These are phyloP conservation scores for Trametes cinnabarina DNA, from an alignment of 768 basidiomycete species.

Conservation along the genomic window DNA sequence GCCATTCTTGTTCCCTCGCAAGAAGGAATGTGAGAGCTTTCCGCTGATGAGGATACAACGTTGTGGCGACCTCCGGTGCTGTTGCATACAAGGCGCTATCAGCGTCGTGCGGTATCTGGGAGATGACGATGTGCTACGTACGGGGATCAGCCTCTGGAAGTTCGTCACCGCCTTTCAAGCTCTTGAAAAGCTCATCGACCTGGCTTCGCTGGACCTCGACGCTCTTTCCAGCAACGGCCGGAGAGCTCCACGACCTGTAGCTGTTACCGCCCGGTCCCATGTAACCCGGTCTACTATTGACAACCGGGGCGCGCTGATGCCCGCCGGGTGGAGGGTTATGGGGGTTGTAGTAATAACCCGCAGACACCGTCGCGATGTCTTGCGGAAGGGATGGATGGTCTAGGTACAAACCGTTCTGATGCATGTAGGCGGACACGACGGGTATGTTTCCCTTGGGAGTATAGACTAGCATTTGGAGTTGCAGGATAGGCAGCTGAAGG, in stretches of 20 bases:
- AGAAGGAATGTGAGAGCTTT: constrained; percentile 95
- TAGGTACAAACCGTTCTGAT: constrained; percentile 64
- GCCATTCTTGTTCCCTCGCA: constrained; percentile 74
- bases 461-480: constrained; percentile 84
- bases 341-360: constrained; percentile 81
- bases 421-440: constrained; percentile 76
- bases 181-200: constrained; percentile 92
- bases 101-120: neutral
- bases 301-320: constrained; percentile 42
- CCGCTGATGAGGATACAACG: constrained; percentile 95
- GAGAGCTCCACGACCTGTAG: constrained; percentile 53
- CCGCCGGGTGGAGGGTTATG: constrained; percentile 81
- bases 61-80: constrained; percentile 77
- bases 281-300: constrained; percentile 41
- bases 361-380: constrained; percentile 52
- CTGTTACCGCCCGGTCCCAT: constrained; percentile 37
- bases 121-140: constrained; percentile 38
- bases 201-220: constrained; percentile 91
- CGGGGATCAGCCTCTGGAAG: constrained; percentile 82
- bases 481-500: constrained; percentile 73
- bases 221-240: constrained; percentile 63
- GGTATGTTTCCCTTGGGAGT: constrained; percentile 92
- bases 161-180: constrained; percentile 82
- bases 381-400: constrained; percentile 76
- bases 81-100: constrained; percentile 3